Evolutionary conservation across 2,329 filamentous ascomycete genomes (phyloP).

Genomic region (Pochonia chlamydosporia): DNA sequence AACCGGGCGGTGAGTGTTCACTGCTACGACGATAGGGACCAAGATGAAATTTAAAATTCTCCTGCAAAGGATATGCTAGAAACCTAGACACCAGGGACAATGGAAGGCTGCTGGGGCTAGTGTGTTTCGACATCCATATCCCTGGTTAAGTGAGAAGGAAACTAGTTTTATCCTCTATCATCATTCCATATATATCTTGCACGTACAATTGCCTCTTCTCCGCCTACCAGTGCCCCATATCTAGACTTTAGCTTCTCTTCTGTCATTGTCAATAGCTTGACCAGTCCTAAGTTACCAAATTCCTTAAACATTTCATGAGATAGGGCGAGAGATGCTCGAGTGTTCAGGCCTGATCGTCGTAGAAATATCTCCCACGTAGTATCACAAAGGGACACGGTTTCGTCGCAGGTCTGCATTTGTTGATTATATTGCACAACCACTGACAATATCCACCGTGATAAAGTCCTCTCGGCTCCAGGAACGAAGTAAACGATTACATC

Average conservation of each 20-base stretch:
- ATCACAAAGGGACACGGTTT: conserved; percentile 31
- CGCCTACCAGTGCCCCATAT: conserved; percentile 22
- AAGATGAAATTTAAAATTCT: neutral
- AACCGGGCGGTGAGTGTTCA: conserved; percentile 3
- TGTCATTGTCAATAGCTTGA: conserved; percentile 24
- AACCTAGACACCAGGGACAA: too few species aligned
- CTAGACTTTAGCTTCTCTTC: conserved; percentile 15
- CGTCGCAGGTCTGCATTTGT: conserved; percentile 20
- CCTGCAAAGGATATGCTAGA: too few species aligned
- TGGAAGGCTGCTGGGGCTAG: too few species aligned
- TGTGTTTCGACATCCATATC: too few species aligned
- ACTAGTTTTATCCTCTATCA: conserved; percentile 4
- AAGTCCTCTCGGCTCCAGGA: conserved; percentile 41
- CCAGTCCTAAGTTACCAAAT: conserved; percentile 21
- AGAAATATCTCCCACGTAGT: conserved; percentile 34
- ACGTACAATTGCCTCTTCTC: conserved; percentile 14
- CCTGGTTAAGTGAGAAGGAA: too few species aligned
- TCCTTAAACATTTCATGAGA: conserved; percentile 19
- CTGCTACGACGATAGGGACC: conserved; percentile 6
- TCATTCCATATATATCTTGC: conserved; percentile 7
- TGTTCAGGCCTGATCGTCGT: conserved; percentile 29
- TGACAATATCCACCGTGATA: conserved; percentile 50
- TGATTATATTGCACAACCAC: conserved; percentile 41
- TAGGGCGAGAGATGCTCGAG: conserved; percentile 29
- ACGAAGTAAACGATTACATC: conserved; percentile 39